phyloP scores from a whole-genome alignment of 192 early-diverging fungal genomes.

The Podila clonocystis region DNA sequence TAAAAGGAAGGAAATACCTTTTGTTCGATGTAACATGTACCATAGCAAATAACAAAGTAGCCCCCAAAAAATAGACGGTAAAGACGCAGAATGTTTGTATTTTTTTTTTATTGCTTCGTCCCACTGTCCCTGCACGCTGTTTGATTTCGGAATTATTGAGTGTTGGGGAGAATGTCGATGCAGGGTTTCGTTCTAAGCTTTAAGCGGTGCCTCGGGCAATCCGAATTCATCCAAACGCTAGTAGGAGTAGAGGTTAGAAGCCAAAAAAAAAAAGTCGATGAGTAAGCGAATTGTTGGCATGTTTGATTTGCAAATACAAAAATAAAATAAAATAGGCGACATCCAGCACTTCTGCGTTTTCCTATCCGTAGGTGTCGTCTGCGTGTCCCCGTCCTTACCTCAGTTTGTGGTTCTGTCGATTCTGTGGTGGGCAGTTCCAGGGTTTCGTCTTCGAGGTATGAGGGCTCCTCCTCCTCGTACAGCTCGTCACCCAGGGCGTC shows the following conservation, averaged over 20 bases:
- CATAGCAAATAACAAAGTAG: too few species aligned
- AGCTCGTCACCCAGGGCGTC: constrained; percentile 96
- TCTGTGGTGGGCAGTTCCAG: constrained; percentile 59
- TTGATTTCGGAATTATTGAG: too few species aligned
- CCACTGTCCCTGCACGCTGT: too few species aligned
- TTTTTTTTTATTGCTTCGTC: too few species aligned
- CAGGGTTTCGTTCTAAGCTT: constrained; percentile 38
- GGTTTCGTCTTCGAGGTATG: constrained; percentile 82
- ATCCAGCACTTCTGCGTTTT: neutral
- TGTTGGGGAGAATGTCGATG: neutral
- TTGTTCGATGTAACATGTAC: too few species aligned
- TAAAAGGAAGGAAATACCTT: too few species aligned
- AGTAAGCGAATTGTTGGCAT: neutral
- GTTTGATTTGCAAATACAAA: neutral
- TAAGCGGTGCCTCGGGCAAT: constrained; percentile 59
- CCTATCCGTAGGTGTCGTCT: too few species aligned
- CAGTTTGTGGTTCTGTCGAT: constrained; percentile 55
- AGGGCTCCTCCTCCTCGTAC: constrained; percentile 82
- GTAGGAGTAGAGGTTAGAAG: constrained; percentile 1
- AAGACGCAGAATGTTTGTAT: too few species aligned
- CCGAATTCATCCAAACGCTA: constrained; percentile 65
- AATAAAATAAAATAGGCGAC: neutral
- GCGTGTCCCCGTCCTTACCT: constrained; percentile 42
- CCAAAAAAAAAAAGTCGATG: neutral
- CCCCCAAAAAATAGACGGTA: too few species aligned